phyloP scores from a whole-genome alignment of 352 stramenopile species.

The Globisporangium solare region DNA sequence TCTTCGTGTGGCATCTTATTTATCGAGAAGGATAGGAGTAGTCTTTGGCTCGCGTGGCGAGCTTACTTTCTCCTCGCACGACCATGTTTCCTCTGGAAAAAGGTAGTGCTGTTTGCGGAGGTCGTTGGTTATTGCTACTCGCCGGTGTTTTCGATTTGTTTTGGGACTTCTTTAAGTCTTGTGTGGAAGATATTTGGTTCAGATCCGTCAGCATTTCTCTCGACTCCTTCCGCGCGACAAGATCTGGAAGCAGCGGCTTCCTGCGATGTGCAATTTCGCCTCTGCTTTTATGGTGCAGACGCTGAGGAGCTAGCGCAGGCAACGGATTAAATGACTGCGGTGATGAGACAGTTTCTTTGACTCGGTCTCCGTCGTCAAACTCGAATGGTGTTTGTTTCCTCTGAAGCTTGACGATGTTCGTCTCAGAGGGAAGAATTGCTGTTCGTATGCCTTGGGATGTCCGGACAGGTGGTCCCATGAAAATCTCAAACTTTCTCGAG shows the following conservation, averaged over 20 bases:
- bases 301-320: conserved; percentile 7
- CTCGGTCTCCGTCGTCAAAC: conserved; percentile 18
- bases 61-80: conserved; percentile 45
- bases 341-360: conserved; percentile 10
- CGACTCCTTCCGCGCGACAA: conserved; percentile 9
- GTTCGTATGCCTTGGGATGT: conserved; percentile 24
- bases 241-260: conserved; percentile 7
- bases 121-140: conserved; percentile 24
- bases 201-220: conserved; percentile 6
- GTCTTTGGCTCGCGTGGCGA: conserved; percentile 28
- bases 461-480: conserved; percentile 42
- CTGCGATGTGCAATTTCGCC: background rate
- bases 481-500: conserved; percentile 47
- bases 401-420: conserved; percentile 32
- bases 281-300: conserved; percentile 18
- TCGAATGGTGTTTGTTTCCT: conserved; percentile 19
- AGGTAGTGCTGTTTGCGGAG: conserved; percentile 26
- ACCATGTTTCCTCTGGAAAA: conserved; percentile 74
- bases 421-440: conserved; percentile 30
- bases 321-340: conserved; percentile 2
- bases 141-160: conserved; percentile 5
- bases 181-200: conserved; percentile 14
- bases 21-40: conserved; percentile 27
- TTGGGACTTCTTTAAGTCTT: conserved; percentile 7
- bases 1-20: background rate